Percentiles rank a stretch among this genome's conserved stretches.
phyloP scores from a whole-genome alignment of 2,329 filamentous ascomycete species.

The Paraconiothyrium sp. region DNA sequence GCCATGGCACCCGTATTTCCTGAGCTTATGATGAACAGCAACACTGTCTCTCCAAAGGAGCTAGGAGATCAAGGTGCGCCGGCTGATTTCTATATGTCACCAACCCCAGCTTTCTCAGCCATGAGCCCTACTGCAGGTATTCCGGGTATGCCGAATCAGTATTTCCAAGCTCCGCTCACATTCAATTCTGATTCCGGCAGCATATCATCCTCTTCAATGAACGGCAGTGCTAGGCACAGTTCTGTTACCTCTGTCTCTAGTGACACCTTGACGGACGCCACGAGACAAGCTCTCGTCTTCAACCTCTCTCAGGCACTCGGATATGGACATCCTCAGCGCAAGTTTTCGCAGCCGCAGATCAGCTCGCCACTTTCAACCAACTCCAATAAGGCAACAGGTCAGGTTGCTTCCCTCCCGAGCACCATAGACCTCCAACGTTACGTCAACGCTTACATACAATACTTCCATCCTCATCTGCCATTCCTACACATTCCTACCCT shows the following conservation, averaged over 20 bases:
- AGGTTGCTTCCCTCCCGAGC: constrained; percentile 73
- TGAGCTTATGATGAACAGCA: constrained; percentile 66
- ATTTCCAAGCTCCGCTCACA: constrained; percentile 72
- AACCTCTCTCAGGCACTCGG: constrained; percentile 69
- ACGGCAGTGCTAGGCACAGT: constrained; percentile 70
- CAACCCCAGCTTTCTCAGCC: constrained; percentile 78
- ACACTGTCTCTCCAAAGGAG: constrained; percentile 79
- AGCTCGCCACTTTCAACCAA: constrained; percentile 61
- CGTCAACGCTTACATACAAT: constrained; percentile 87
- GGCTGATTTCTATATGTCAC: constrained; percentile 78
- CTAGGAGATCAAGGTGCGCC: constrained; percentile 74
- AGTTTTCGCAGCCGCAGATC: constrained; percentile 67
- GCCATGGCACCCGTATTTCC: constrained; percentile 78
- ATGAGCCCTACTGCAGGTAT: constrained; percentile 75
- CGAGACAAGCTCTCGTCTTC: constrained; percentile 69
- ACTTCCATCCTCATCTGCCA: constrained; percentile 94
- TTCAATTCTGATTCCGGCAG: constrained; percentile 73
- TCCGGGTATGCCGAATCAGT: constrained; percentile 68
- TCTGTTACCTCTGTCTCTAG: constrained; percentile 69
- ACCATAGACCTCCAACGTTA: constrained; percentile 89
- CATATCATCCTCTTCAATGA: constrained; percentile 73
- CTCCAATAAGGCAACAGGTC: constrained; percentile 47
- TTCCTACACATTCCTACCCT: constrained; percentile 92
- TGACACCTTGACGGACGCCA: constrained; percentile 73
- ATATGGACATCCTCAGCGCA: constrained; percentile 62